Percentiles rank a stretch among this genome's conserved stretches.
Conservation (phyloP, 2,329 filamentous ascomycete genomes). For the Penicillium expansum region DNA sequence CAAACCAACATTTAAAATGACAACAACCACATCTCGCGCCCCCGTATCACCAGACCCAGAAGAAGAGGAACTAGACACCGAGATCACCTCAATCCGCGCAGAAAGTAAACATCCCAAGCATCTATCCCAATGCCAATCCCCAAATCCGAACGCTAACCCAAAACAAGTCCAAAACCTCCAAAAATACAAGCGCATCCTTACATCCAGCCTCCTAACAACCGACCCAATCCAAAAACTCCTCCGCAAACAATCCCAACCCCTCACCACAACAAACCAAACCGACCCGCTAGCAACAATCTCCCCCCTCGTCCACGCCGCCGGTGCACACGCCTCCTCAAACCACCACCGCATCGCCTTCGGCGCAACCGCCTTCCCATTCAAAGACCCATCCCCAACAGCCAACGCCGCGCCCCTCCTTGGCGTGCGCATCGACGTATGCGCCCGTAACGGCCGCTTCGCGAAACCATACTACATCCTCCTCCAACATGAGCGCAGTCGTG, state of each 20-base stretch:
- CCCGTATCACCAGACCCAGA: conserved; percentile 18
- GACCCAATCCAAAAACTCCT: conserved; percentile 35
- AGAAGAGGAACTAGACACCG: conserved; percentile 38
- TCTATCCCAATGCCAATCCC: too few species aligned
- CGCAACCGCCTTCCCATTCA: conserved; percentile 47
- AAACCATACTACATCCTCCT: conserved; percentile 47
- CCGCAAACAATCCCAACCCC: conserved; percentile 11
- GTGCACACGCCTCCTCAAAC: conserved; percentile 37
- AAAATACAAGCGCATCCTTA: conserved; percentile 39
- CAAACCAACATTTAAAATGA: conserved; percentile 4
- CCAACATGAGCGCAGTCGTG: conserved; percentile 24
- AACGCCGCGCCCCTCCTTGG: conserved; percentile 36
- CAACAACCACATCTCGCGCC: not conserved
- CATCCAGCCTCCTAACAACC: conserved; percentile 44
- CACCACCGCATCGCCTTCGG: conserved; percentile 47
- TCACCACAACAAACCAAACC: conserved; percentile 10
- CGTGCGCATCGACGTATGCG: conserved; percentile 43
- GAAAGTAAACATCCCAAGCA: conserved; percentile 40
- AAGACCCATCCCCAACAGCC: conserved; percentile 40
- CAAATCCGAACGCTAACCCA: too few species aligned
- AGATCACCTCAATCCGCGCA: conserved; percentile 41
- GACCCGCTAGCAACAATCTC: conserved; percentile 32
- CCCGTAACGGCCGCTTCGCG: conserved; percentile 38
- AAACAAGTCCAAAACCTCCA: conserved; percentile 40
- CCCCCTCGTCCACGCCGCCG: conserved; percentile 32